Base-by-base conservation (phyloP, 2,329 filamentous ascomycete species). In the Sarocladium oryzae region DNA sequence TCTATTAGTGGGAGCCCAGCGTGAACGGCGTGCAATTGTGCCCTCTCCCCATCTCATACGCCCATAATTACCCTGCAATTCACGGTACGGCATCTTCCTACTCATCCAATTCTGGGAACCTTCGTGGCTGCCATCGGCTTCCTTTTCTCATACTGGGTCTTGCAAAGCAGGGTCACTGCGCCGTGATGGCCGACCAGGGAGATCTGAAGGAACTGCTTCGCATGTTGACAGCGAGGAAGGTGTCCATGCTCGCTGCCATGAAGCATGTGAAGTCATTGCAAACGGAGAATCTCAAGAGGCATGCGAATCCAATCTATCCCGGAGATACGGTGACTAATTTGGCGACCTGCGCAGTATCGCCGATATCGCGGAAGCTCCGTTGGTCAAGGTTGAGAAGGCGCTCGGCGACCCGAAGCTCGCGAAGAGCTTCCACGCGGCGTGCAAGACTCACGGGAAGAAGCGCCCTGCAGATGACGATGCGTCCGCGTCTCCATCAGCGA, bases 161-260 rank as follows among this genome's bases (percentile, higher is more conserved):
- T 16, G 7, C 40, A 18, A 4, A 32, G 16, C 43, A 13, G 3
- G 8, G 4, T 10, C 9, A 7, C 8, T 15, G n/a, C 20, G 20
- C 2, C 24, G 43, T 11, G 30, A 81, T 82, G 78, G 71, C 77
- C 7, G 70, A 75, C 1, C 77, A 81, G 55, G 73, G 78, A 54
- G 80, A 84, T 56, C 65, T 84, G 20, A 79, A 84, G 57, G 80
- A 82, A 59, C 72, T 84, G 15, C 69, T 84, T 50, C 78, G 79
- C 43, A 70, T 84, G 51, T 67, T 84, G 57, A 84, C 78, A 3
- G 71, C 74, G 43, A 77, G 79, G 50, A 83, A 80, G 59, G 66
- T 81, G 50, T 69, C 79, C 3, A 79, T 84, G 67, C 70, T 83
- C 63, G 73, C 74, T 50, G 80, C 80, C 23, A 78, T 84, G 73